Evolutionary conservation across 129 eudicot species (phyloP), one percentile per base, ranked within the genome.

Genomic region (Deinandra increscens): DNA sequence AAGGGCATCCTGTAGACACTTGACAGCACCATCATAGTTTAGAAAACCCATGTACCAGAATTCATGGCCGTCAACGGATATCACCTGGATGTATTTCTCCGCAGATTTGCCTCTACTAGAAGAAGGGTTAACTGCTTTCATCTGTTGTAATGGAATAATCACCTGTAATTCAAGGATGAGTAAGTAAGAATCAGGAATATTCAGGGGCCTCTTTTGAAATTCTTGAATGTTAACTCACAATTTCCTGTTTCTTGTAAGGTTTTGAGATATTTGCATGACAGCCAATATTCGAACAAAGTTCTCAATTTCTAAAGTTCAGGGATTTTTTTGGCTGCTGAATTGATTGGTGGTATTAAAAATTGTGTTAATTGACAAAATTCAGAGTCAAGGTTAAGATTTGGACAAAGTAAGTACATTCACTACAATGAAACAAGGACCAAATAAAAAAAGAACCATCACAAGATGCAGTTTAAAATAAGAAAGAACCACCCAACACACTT

Each of bases 41-140:
- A 91, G 66, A 71, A 91, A 91, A 5, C 97, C 94, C 97, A 91
- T 84, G 71, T 68, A 88, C 97, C 97, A 91, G 75, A 91, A 91
- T 50, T 91, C 97, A 81, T 88, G 97, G 50, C 83, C 83, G 54
- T 91, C 97, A 29, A 88, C 78, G 0, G 97, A 88, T 60, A 88
- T 86, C 33, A 88, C 80, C 79, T 91, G 96, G 41, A 91, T 80
- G 66, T 91, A 91, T 64, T 91, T 91, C 77, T 91, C 97, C 37
- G 89, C 77, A 11, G 83, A 44, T 77, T 86, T 91, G 39, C 80
- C 79, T 81, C 84, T 80, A 76, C 97, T 81, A 17, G 80, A 15
- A 8, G 96, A 88, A 37, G 97, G 82, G 51, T 84, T 88, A 15
- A 87, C 79, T 46, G 89, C 92, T 76, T 87, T 91, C 41, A 91